Base-by-base conservation (phyloP, 345 rosid species). In the Euphorbia pulcherrima region DNA sequence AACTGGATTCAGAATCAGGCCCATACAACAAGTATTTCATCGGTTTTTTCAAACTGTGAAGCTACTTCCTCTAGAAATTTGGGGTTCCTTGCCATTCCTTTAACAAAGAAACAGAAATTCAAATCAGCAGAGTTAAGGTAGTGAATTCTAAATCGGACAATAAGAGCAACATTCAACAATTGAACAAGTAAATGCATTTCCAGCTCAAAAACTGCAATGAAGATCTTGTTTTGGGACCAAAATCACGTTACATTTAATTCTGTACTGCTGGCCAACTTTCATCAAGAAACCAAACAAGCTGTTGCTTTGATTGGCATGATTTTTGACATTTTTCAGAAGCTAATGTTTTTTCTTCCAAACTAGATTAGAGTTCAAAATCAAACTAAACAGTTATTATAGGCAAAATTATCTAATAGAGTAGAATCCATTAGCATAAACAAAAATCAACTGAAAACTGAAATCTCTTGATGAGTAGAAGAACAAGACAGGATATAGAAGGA, bases 21-120 rank as follows among this genome's bases (percentile, higher is more conserved):
- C 72, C 90, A 39, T 75, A 93, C 98, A 26, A 90, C 84, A 69
- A 93, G 81, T 62, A 93, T 83, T 67, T 93, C 98, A 77, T 87
- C 92, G 37, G 86, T 82, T 78, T 85, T 83, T 54, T 84, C 83
- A 57, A 88, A 90, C 60, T 73, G 83, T 13, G 75, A 52, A 3
- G 82, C 80, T 37, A 88, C 92, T 81, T 93, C 76, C 39, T 82
- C 74, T 64, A 85, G n/a, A 73, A 93, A 92, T 37, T 71, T 76
- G 39, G 74, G 76, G 76, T 93, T 93, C 87, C 81, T 87, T 12
- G 82, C 62, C 90, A 88, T 78, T 57, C 94, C 98, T 90, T 65
- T 72, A 70, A 60, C 58, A 51, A n/a, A 29, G 46, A n/a, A 35
- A 26, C 18, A 60, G 10, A 74, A 65, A 30, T 21, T 52, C 10